phyloP scores from a whole-genome alignment of 805 yeast genomes.

The Kurtzmaniella fragi region DNA sequence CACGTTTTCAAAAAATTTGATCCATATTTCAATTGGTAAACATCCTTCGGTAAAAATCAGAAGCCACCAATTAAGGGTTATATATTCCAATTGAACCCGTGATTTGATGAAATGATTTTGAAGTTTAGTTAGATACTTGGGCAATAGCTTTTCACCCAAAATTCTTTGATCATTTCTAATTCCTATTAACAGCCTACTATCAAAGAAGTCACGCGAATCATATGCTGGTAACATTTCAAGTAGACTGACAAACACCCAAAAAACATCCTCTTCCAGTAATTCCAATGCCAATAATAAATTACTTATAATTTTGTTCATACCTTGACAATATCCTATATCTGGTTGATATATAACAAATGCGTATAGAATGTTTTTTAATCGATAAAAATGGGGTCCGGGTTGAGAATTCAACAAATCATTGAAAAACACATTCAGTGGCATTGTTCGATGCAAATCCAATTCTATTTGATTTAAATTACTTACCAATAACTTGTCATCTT shows the following conservation, averaged over 20 bases:
- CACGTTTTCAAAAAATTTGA: slow-evolving; percentile 48
- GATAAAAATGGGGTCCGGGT: slow-evolving; percentile 51
- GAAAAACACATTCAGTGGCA: slow-evolving; percentile 51
- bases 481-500: slow-evolving; percentile 11
- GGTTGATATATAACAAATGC: slow-evolving; percentile 47
- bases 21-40: slow-evolving; percentile 46
- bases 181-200: slow-evolving; percentile 11
- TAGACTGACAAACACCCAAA: slow-evolving; percentile 47
- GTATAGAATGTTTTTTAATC: slow-evolving; percentile 41
- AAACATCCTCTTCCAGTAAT: slow-evolving; percentile 44
- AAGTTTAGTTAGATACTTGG: slow-evolving; percentile 35
- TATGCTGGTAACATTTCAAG: slow-evolving; percentile 20
- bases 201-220: slow-evolving; percentile 9
- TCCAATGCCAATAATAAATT: slow-evolving; percentile 36
- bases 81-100: slow-evolving; percentile 43
- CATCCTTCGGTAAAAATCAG: slow-evolving; percentile 47
- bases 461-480: slow-evolving; percentile 45
- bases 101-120: slow-evolving; percentile 25
- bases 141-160: slow-evolving; percentile 26
- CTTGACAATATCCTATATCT: slow-evolving; percentile 53
- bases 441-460: slow-evolving; percentile 49
- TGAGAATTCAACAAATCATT: slow-evolving; percentile 28
- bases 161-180: slow-evolving; percentile 38
- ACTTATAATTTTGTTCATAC: slow-evolving; percentile 58
- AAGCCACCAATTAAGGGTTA: slow-evolving; percentile 55